Base-by-base conservation (phyloP, 192 early-diverging fungal species). In the Gryganskiella cystojenkinii region DNA sequence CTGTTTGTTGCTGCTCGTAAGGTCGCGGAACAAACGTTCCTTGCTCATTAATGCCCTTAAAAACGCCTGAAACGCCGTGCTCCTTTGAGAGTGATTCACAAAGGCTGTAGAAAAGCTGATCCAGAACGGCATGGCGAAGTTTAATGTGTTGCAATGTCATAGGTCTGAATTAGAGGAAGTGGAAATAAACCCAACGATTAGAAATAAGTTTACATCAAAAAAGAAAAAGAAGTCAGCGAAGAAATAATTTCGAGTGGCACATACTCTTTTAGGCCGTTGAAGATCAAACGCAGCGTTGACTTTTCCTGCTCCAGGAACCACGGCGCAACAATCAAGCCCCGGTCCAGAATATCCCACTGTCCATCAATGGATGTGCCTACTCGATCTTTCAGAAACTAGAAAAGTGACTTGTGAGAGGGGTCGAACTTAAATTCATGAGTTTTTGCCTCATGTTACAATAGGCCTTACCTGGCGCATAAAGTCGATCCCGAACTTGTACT, bases 1-100 rank as follows among this genome's bases (percentile, higher is more conserved):
- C 74, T 14, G 67, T 64, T 31, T 78, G 74, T 22, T 69, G 74
- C 25, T 78, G 54, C 42, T 69, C 66, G 35, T 78, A 78, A 13
- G 74, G 59, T 25, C 50, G 35, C 7, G 74, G 74, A 3, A 59
- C 74, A 69, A 69, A 78, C 0, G 46, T 11, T 6, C 74, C 74
- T 34, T 78, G 74, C 0, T 78, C 74, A n/a, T 46, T 47, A 2
- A 49, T 45, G 10, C 74, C 74, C 50, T 50, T 63, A 25, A 78
- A 78, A 0, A 59, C 35, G 46, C 74, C 74, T 5, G 67, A 60
- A 7, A 78, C 30, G 0, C 27, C 42, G 0, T 25, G 47, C 0
- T 78, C 74, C 42, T 64, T 78, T 9, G 67, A 57, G 19, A 78
- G 50, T 0, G 50, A 5, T 10, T 78, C 74, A 24, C 74, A 78